Evolutionary conservation across 2,329 filamentous ascomycete species (phyloP).

Genomic region (Fusarium udum): DNA sequence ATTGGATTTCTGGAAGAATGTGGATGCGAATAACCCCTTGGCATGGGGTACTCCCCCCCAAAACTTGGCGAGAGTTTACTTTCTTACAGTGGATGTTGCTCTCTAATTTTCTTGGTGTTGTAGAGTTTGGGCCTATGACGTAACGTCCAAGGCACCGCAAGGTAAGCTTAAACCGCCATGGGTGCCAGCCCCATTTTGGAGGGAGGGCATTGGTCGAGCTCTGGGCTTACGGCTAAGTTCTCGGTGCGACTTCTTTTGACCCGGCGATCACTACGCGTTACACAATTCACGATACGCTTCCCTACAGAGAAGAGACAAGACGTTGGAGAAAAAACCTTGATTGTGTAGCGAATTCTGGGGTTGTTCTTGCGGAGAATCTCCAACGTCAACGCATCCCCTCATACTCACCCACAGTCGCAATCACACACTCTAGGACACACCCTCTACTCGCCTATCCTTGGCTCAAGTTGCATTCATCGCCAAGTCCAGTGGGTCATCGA

Average conservation of each 20-base stretch:
- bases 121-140: constrained; percentile 31
- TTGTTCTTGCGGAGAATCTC: constrained; percentile 9
- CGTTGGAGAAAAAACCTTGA: constrained; percentile 15
- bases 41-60: constrained; percentile 13
- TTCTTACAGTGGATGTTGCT: background rate
- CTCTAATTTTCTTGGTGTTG: constrained; percentile 18
- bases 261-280: constrained; percentile 25
- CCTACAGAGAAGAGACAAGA: background rate
- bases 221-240: constrained; percentile 35
- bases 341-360: constrained; percentile 28
- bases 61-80: constrained; percentile 7
- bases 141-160: constrained; percentile 37
- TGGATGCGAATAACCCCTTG: constrained; percentile 10
- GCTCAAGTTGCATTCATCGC: constrained; percentile 17
- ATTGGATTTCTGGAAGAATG: constrained; percentile 32
- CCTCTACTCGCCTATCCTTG: background rate
- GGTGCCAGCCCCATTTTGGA: constrained; percentile 13
- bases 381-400: background rate
- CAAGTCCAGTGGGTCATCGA: constrained; percentile 19
- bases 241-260: constrained; percentile 32
- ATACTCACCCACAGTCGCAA: background rate
- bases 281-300: background rate
- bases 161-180: constrained; percentile 40
- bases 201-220: background rate
- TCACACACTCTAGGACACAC: background rate